Percentiles rank a stretch among this genome's conserved stretches.
phyloP scores from a whole-genome alignment of 345 rosid genomes.

The Orychophragmus violaceus region DNA sequence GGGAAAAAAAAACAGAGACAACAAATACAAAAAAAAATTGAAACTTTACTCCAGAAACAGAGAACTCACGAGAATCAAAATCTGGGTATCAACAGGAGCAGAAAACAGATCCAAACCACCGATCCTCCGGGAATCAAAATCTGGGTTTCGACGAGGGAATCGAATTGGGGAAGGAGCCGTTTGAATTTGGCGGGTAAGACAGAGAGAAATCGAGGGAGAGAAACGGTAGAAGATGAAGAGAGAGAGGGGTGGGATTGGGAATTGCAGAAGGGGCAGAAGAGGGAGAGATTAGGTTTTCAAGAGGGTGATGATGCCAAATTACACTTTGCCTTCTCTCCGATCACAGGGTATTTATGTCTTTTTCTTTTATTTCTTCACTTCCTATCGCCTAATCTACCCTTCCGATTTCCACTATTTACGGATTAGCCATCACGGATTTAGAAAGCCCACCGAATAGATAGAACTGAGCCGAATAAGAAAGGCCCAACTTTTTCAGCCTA shows the following conservation, averaged over 20 bases:
- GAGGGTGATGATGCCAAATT: conserved; percentile 28
- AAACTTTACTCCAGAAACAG: not conserved
- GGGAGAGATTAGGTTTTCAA: conserved; percentile 38
- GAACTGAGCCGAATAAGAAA: not conserved
- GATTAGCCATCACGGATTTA: not conserved
- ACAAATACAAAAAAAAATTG: not conserved
- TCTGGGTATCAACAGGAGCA: conserved; percentile 11
- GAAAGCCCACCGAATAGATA: not conserved
- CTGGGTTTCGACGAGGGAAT: not conserved
- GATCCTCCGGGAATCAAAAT: not conserved
- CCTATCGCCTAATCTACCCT: not conserved
- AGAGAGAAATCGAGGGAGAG: not conserved
- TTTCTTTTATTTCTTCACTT: not conserved
- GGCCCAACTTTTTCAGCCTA: conserved; percentile 12
- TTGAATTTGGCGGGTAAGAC: conserved; percentile 49
- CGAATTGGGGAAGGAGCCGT: conserved; percentile 21
- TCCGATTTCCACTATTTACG: not conserved
- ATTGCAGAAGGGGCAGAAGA: conserved; percentile 56
- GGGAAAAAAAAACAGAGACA: too few species aligned
- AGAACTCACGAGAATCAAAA: not conserved
- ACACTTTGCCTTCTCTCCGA: not conserved
- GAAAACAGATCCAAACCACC: not conserved
- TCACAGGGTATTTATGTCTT: conserved; percentile 48
- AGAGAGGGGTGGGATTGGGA: conserved; percentile 38
- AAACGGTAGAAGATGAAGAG: conserved; percentile 18